phyloP scores from a whole-genome alignment of 2,329 filamentous ascomycete species.

The Ascochyta pisi region DNA sequence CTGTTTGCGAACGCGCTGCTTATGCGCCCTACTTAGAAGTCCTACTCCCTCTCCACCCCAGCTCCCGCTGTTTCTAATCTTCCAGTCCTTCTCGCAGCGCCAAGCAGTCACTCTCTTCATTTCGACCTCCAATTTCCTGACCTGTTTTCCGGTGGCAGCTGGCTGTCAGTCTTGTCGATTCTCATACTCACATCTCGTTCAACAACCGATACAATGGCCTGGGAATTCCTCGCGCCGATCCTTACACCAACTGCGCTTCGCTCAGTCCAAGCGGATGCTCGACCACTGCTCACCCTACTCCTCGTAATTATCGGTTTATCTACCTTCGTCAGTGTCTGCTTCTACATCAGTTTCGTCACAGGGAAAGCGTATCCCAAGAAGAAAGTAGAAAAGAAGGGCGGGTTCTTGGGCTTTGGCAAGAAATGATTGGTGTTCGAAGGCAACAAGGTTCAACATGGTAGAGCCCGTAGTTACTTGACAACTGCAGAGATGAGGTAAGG shows the following conservation, averaged over 20 bases:
- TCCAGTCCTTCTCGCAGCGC: slow-evolving; percentile 13
- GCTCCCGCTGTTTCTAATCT: slow-evolving; percentile 11
- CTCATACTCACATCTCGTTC: not conserved
- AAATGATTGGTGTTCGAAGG: slow-evolving; percentile 7
- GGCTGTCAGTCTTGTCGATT: slow-evolving; percentile 24
- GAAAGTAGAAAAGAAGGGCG: slow-evolving; percentile 36
- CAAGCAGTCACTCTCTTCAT: slow-evolving; percentile 18
- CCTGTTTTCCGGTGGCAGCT: slow-evolving; percentile 23
- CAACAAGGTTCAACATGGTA: not conserved
- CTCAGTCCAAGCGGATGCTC: slow-evolving; percentile 62
- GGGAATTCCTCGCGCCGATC: slow-evolving; percentile 42
- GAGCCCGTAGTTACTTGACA: not conserved
- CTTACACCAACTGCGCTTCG: slow-evolving; percentile 41
- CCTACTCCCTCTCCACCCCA: slow-evolving; percentile 18
- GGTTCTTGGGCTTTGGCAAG: slow-evolving; percentile 31
- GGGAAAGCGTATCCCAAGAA: slow-evolving; percentile 39
- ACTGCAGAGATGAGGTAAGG: not conserved
- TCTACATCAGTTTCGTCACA: slow-evolving; percentile 41
- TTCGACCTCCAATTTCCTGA: slow-evolving; percentile 15
- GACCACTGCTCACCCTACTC: slow-evolving; percentile 83
- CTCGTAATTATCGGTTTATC: slow-evolving; percentile 78
- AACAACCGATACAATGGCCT: slow-evolving; percentile 29
- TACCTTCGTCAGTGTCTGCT: slow-evolving; percentile 31
- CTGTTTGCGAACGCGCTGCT: slow-evolving; percentile 33
- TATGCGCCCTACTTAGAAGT: slow-evolving; percentile 23